Evolutionary conservation across 169 alveolate genomes (phyloP), one percentile per base, ranked within the genome.

Genomic region (Plasmodium knowlesi): DNA sequence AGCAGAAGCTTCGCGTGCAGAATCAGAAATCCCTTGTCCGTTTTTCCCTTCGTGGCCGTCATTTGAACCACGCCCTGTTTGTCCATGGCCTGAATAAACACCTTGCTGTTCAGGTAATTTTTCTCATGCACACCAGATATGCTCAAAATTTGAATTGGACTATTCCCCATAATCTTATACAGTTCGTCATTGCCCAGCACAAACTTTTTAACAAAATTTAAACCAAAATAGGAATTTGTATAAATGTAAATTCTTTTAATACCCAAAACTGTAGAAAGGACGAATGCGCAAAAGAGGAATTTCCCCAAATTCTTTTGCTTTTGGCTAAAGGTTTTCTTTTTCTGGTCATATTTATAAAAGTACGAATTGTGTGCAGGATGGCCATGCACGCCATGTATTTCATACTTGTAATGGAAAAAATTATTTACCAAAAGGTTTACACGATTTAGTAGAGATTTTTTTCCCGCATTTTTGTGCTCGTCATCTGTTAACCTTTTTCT

Each of bases 61-160:
- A 88, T 57, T 54, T 88, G 94, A 32, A 88, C 84, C 1, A 88
- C 89, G 19, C 94, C 94, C 43, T 88, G 88, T 30, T 70, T 78
- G 79, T 88, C 83, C 50, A 22, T 57, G 16, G 67, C 72, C 54
- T 88, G 94, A 41, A 88, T 78, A 88, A 54, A 88, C 34, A 79
- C 74, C 82, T 88, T 88, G 71, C 94, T 88, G 73, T 88, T 88
- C 37, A 88, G 34, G 70, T 88, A 88, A 88, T 80, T 88, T 88
- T 88, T 78, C 79, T 88, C 83, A 57, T 88, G 89, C 37, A 79
- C 22, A 32, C 94, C 94, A 12, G 94, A 88, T 78, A 78, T 88
- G 34, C 94, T 88, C 81, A 88, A 78, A 22, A 88, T 88, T 88
- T 88, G 94, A 54, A 88, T 80, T 88, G 79, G 83, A n/a, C 71